Percentiles rank a stretch among this genome's conserved stretches.
phyloP scores from a whole-genome alignment of 176 grass and related monocot genomes.

The Phoenix roebelenii region DNA sequence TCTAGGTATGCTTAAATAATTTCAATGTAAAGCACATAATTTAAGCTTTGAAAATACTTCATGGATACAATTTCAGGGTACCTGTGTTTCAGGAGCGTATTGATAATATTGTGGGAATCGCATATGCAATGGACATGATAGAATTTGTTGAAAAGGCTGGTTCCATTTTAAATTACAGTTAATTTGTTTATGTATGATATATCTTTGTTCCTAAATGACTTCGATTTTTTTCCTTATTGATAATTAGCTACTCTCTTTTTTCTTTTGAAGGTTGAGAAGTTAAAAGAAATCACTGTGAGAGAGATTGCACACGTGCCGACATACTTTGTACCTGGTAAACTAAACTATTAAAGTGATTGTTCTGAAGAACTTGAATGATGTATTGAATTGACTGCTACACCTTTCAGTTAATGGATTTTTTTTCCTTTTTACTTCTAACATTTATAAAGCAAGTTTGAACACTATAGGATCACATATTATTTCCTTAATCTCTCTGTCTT shows the following conservation, averaged over 20 bases:
- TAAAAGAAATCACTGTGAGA: conserved; percentile 78
- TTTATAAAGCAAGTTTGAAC: no score
- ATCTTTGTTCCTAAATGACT: neutral
- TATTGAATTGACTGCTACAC: conserved; percentile 7
- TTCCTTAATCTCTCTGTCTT: no score
- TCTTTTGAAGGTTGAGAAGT: conserved; percentile 76
- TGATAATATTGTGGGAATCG: conserved; percentile 98
- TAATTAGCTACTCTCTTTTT: conserved; percentile 21
- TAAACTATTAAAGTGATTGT: neutral
- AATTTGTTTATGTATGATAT: neutral
- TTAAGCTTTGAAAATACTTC: neutral
- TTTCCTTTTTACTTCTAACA: no score
- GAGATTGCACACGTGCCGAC: conserved; percentile 78
- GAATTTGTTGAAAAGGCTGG: conserved; percentile 79
- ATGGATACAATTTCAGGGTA: conserved; percentile 56
- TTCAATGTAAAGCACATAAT: conserved; percentile 3
- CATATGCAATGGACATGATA: conserved; percentile 99
- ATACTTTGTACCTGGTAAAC: conserved; percentile 92
- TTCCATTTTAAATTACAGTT: conserved; percentile 13
- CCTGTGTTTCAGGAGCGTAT: conserved; percentile 98
- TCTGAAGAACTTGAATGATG: conserved; percentile 5
- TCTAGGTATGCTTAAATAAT: conserved; percentile 52
- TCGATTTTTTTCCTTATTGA: conserved; percentile 14
- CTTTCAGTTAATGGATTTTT: neutral
- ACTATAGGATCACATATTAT: no score